phyloP scores from a whole-genome alignment of 352 stramenopile species.

The Pythium coloratum region DNA sequence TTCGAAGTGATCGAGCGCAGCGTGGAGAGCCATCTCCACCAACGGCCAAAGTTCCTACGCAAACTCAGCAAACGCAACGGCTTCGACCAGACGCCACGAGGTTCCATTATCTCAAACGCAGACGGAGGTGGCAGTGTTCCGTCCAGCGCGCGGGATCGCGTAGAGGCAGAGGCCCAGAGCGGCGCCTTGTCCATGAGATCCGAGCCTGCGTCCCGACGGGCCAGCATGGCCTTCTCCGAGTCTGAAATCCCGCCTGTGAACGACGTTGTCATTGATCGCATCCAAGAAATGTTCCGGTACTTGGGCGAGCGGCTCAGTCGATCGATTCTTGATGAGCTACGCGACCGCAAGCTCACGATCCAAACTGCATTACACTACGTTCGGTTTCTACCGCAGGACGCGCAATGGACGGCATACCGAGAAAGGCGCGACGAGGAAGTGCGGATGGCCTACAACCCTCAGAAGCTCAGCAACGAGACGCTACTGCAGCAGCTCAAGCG shows the following conservation, averaged over 20 bases:
- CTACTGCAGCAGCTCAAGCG: conserved; percentile 42
- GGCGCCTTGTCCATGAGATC: conserved; percentile 7
- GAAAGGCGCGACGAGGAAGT: conserved; percentile 61
- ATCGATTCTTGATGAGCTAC: conserved; percentile 53
- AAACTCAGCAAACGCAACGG: conserved; percentile 49
- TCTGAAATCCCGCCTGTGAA: conserved; percentile 23
- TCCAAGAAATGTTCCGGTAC: conserved; percentile 72
- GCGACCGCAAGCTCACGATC: conserved; percentile 54
- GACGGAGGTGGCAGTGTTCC: neutral
- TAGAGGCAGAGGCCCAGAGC: neutral
- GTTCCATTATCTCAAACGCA: conserved; percentile 5
- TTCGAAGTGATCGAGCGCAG: conserved; percentile 66
- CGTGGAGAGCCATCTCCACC: conserved; percentile 41
- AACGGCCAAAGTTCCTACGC: conserved; percentile 50
- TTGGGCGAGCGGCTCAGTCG: conserved; percentile 49
- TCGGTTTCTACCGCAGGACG: conserved; percentile 57
- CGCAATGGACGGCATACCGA: conserved; percentile 68
- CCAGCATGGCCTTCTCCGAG: conserved; percentile 8
- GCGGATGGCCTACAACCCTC: conserved; percentile 38
- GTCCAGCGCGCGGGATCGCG: neutral
- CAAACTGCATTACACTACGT: conserved; percentile 60
- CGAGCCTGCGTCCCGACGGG: conserved; percentile 1
- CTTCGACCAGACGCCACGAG: conserved; percentile 18
- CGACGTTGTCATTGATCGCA: conserved; percentile 52
- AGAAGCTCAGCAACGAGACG: conserved; percentile 18